Evolutionary conservation across 495 filamentous ascomycete species (phyloP).

Genomic region (Aspergillus hancockii): DNA sequence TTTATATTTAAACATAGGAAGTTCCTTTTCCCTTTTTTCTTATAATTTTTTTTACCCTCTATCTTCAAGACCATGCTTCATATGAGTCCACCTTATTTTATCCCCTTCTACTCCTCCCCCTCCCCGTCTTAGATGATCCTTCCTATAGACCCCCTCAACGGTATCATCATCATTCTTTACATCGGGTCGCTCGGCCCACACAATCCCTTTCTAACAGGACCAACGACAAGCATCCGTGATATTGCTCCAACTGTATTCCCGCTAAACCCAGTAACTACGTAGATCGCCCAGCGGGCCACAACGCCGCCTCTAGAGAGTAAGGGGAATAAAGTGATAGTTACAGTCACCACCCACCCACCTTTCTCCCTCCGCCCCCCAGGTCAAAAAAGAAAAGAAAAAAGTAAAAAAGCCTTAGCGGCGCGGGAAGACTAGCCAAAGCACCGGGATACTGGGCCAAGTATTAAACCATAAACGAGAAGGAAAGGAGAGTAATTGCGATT

Average conservation of each 20-base stretch:
- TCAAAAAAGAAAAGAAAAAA: constrained; percentile 1
- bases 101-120: constrained; percentile 4
- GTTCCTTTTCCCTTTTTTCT: background rate
- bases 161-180: constrained; percentile 24
- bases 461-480: constrained; percentile 15
- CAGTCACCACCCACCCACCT: background rate
- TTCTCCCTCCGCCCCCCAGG: background rate
- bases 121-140: constrained; percentile 12
- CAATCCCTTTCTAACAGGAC: constrained; percentile 21
- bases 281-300: constrained; percentile 22
- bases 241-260: constrained; percentile 13
- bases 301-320: constrained; percentile 18
- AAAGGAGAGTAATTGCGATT: constrained; percentile 14
- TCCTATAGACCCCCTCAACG: constrained; percentile 14
- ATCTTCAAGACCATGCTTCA: background rate
- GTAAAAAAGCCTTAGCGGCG: constrained; percentile 6
- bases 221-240: constrained; percentile 12
- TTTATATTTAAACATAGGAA: background rate
- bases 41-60: constrained; percentile 2
- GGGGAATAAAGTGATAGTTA: constrained; percentile 11
- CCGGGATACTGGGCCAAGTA: constrained; percentile 17
- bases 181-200: constrained; percentile 28
- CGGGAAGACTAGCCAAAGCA: constrained; percentile 14
- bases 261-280: constrained; percentile 20
- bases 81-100: background rate